Conservation (phyloP, 2,329 filamentous ascomycete species). For the Tolypocladium sp. region DNA sequence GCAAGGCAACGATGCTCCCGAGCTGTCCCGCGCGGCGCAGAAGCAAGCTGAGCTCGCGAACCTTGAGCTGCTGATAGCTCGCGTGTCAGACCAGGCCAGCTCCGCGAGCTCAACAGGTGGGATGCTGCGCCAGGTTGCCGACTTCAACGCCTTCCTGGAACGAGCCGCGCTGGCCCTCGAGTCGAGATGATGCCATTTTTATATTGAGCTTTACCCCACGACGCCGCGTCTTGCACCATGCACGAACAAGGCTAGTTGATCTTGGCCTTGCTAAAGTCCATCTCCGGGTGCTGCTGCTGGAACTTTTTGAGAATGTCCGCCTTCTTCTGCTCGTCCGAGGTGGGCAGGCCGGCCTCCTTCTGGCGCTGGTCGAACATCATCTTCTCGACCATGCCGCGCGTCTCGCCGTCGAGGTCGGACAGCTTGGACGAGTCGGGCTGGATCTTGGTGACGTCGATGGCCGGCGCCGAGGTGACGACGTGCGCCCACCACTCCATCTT, state of each 20-base stretch:
- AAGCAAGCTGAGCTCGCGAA: conserved; percentile 44
- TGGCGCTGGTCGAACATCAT: conserved; percentile 99
- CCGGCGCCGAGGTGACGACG: conserved; percentile 76
- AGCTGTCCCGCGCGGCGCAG: conserved; percentile 33
- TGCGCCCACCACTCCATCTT: conserved; percentile 99
- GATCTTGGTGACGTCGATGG: conserved; percentile 94
- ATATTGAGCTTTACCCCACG: not conserved
- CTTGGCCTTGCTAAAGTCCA: conserved; percentile 65
- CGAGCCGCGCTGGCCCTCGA: conserved; percentile 49
- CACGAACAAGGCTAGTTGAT: conserved; percentile 32
- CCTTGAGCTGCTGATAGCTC: conserved; percentile 47
- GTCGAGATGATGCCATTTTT: conserved; percentile 19
- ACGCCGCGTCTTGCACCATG: not conserved
- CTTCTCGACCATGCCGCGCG: conserved; percentile 96
- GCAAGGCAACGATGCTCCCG: conserved; percentile 37
- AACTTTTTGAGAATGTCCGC: conserved; percentile 88
- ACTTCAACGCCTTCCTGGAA: conserved; percentile 57
- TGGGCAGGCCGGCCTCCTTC: conserved; percentile 85
- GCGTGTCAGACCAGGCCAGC: conserved; percentile 44
- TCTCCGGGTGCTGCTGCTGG: conserved; percentile 66
- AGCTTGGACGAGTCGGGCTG: conserved; percentile 86
- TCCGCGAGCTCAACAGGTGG: conserved; percentile 39
- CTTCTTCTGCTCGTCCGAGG: conserved; percentile 94
- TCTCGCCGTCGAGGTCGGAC: conserved; percentile 89
- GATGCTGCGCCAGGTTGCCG: conserved; percentile 44